phyloP scores from a whole-genome alignment of 441 rosid genomes.

The Adansonia rubrostipa region DNA sequence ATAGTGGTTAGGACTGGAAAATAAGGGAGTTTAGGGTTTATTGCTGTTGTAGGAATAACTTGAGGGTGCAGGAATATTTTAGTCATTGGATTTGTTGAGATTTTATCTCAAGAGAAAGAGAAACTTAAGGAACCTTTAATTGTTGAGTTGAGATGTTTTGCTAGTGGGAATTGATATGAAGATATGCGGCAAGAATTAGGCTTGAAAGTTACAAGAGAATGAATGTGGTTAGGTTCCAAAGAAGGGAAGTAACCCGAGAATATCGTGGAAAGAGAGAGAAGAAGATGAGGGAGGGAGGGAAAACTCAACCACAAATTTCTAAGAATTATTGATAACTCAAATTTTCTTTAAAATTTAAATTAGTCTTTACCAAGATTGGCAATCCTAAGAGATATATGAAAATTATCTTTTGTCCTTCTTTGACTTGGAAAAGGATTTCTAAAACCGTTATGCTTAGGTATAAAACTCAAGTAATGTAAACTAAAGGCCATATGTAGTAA shows the following conservation, averaged over 20 bases:
- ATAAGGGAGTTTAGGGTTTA: neutral
- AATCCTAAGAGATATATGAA: neutral
- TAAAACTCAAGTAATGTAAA: neutral
- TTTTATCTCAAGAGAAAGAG: neutral
- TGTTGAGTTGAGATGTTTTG: neutral
- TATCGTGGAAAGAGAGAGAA: neutral
- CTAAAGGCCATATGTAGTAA: neutral
- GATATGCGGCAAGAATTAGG: neutral
- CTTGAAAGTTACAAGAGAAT: neutral
- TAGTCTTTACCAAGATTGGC: neutral
- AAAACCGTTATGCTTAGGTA: neutral
- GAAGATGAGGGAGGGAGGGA: neutral
- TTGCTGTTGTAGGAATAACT: neutral
- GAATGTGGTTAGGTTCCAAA: slow-evolving; percentile 4
- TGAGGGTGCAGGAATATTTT: neutral
- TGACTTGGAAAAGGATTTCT: neutral
- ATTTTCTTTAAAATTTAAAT: neutral
- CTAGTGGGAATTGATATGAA: slow-evolving; percentile 2
- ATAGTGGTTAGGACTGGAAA: neutral
- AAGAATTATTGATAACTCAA: neutral
- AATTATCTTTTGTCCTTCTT: neutral
- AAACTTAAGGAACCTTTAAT: neutral
- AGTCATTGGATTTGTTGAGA: neutral
- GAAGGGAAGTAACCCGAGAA: neutral
- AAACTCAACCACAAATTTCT: neutral